Evolutionary conservation across 2,329 filamentous ascomycete species (phyloP), one percentile per base, ranked within the genome.

Genomic region (Cercospora janseana): DNA sequence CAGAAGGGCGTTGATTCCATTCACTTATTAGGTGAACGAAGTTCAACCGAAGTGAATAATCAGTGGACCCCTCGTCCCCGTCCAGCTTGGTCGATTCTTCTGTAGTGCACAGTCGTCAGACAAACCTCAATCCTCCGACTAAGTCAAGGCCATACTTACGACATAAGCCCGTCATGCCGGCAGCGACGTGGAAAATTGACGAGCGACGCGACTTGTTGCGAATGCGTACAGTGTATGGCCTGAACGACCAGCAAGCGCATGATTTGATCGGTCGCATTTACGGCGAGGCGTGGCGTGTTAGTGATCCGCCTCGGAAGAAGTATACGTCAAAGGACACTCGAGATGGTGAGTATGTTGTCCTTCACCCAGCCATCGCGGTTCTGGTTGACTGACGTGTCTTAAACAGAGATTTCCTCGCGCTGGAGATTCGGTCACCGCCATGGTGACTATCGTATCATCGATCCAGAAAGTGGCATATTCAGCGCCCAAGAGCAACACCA

Each of bases 181-280:
- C 15, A 10, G 10, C 13, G 3, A 43, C 38, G 9, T 43, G 29
- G 23, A 35, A 13, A n/a, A 29, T 28, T 2, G 15, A 26, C 9
- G 49, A 48, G 44, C 43, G 49, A 7, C 44, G 37, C 8, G 35
- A 35, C 9, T 9, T 47, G 6, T 24, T 35, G 27, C n/a, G 40
- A 21, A 24, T 48, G 35, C 29, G 29, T 24, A 48, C 34, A 16
- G 44, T 43, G 8, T 48, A 28, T 29, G 43, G 42, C 16, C 23
- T 47, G 10, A 31, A 20, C 3, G 16, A 28, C 3, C 28, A 29
- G 3, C 18, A 52, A 32, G 24, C 38, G 8, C 37, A 52, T 15
- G 44, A 52, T 18, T 4, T 52, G 16, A 43, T 52, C 6, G 49
- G 49, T 8, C 43, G 49, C 3, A 28, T 52, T n/a, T 37, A 42